phyloP scores from a whole-genome alignment of 495 filamentous ascomycete species.

The Elasticomyces elasticus region DNA sequence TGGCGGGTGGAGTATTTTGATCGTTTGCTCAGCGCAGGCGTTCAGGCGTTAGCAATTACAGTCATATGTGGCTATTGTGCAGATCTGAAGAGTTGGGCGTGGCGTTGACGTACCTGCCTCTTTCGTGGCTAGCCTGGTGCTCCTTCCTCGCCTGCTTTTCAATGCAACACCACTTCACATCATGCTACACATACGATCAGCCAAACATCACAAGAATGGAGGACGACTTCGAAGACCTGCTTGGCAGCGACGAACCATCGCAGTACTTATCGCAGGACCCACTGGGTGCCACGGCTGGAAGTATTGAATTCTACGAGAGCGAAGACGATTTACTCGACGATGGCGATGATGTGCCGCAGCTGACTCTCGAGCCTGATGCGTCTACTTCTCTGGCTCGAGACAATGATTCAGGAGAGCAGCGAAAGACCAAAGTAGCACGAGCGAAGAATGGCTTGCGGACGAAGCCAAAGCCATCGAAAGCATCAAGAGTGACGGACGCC shows the following conservation, averaged over 20 bases:
- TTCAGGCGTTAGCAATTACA: not conserved
- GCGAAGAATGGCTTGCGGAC: not conserved
- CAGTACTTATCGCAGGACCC: conserved; percentile 4
- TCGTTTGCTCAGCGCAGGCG: not conserved
- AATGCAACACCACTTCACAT: not conserved
- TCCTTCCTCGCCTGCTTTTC: not conserved
- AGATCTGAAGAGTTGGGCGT: too few species aligned
- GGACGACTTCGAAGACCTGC: conserved; percentile 8
- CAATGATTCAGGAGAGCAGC: not conserved
- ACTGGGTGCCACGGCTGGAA: not conserved
- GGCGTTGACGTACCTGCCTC: not conserved
- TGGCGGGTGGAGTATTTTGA: not conserved
- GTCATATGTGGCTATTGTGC: too few species aligned
- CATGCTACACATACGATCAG: not conserved
- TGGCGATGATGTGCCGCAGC: not conserved
- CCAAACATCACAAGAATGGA: not conserved
- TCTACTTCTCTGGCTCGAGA: not conserved
- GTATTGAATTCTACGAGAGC: conserved; percentile 1
- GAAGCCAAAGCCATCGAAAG: not conserved
- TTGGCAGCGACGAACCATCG: not conserved
- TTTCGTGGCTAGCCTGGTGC: not conserved
- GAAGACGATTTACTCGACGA: conserved; percentile 1
- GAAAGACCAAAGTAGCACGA: not conserved
- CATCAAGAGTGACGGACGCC: not conserved
- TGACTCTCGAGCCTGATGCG: not conserved